phyloP scores from a whole-genome alignment of 345 rosid genomes.

The Cardamine chenopodiifolia region DNA sequence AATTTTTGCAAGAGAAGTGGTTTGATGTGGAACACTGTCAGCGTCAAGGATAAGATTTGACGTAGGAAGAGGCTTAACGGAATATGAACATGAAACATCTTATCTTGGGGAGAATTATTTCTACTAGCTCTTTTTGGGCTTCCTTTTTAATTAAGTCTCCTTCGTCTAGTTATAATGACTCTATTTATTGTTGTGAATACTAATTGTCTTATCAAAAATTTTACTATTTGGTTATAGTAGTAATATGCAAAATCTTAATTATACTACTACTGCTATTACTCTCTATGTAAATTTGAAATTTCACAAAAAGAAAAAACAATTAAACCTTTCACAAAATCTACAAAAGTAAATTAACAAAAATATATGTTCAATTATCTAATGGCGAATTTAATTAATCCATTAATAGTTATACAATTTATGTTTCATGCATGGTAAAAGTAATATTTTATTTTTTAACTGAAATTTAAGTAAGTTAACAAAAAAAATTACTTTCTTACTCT shows the following conservation, averaged over 20 bases:
- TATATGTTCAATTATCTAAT: background rate
- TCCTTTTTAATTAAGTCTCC: background rate
- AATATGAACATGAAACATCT: slow-evolving; percentile 32
- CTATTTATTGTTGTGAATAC: slow-evolving; percentile 9
- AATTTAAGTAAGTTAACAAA: background rate
- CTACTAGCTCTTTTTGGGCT: slow-evolving; percentile 4
- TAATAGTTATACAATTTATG: background rate
- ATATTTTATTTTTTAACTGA: too few species aligned
- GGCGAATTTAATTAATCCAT: background rate
- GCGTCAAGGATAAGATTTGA: slow-evolving; percentile 32
- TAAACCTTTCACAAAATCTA: background rate
- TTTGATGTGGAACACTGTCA: slow-evolving; percentile 33
- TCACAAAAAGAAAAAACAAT: background rate
- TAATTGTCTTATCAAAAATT: slow-evolving; percentile 21
- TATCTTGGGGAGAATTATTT: background rate
- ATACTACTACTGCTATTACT: background rate
- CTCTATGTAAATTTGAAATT: background rate
- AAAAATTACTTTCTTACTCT: background rate
- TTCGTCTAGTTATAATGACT: slow-evolving; percentile 23
- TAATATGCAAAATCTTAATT: background rate
- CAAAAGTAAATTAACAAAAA: background rate
- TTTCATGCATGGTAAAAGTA: background rate
- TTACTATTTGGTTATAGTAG: slow-evolving; percentile 1
- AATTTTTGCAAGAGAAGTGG: slow-evolving; percentile 7
- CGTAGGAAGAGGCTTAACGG: slow-evolving; percentile 25